Conservation (phyloP, 2,329 filamentous ascomycete species). For the Diaporthe amygdali region DNA sequence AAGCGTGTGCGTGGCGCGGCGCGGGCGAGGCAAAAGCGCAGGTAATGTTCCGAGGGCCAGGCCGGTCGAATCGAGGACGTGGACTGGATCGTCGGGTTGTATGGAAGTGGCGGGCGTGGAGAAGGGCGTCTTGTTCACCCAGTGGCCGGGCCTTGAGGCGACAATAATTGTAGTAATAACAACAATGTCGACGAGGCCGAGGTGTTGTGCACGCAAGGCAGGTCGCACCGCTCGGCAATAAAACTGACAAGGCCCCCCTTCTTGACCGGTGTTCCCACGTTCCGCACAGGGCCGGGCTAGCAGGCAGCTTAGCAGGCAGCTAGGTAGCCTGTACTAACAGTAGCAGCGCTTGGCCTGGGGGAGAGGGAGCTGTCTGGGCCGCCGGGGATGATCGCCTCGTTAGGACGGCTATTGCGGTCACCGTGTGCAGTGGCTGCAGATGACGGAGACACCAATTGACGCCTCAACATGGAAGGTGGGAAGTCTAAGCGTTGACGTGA, state of each 20-base stretch:
- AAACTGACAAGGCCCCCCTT: neutral
- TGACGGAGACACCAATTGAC: neutral
- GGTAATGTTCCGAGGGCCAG: slow-evolving; percentile 14
- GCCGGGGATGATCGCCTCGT: neutral
- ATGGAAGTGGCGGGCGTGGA: neutral
- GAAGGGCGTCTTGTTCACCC: neutral
- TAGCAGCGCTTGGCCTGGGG: neutral
- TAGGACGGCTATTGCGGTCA: neutral
- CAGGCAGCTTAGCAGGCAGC: neutral
- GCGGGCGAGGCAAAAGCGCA: neutral
- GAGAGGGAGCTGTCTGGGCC: neutral
- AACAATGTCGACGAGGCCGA: slow-evolving; percentile 8
- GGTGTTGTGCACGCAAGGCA: neutral
- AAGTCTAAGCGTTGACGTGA: neutral
- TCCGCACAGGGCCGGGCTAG: neutral
- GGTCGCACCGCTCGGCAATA: neutral
- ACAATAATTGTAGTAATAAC: neutral
- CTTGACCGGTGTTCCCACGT: slow-evolving; percentile 3
- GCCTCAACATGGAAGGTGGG: neutral
- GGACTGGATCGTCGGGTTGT: neutral
- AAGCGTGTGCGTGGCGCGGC: neutral
- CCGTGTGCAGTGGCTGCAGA: slow-evolving; percentile 7
- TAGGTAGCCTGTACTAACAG: neutral
- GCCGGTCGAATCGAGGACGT: slow-evolving; percentile 7
- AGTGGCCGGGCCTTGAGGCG: neutral